Conservation (phyloP, 768 basidiomycete genomes). For the Psilocybe subaeruginosa region DNA sequence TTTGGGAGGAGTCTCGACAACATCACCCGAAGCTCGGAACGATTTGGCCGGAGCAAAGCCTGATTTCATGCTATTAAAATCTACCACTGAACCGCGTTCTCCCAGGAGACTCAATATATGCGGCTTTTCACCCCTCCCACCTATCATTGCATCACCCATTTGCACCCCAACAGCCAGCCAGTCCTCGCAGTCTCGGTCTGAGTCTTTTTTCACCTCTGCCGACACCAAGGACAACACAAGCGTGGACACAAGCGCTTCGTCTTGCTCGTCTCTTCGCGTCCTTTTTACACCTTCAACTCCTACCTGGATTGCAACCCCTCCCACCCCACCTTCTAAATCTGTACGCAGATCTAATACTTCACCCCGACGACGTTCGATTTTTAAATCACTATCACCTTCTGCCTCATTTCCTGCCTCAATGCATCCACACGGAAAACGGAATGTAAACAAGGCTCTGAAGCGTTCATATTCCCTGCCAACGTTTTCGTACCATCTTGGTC, state of each 20-base stretch:
- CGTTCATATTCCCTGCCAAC: conserved; percentile 47
- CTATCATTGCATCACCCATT: conserved; percentile 63
- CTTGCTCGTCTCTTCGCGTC: conserved; percentile 18
- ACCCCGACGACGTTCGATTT: conserved; percentile 32
- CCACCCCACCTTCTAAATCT: conserved; percentile 53
- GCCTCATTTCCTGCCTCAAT: conserved; percentile 50
- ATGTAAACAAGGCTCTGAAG: conserved; percentile 29
- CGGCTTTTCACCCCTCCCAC: conserved; percentile 53
- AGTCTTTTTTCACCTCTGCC: conserved; percentile 17
- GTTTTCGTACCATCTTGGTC: conserved; percentile 27
- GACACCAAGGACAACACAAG: conserved; percentile 14
- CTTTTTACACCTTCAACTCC: conserved; percentile 37
- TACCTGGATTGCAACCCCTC: conserved; percentile 62
- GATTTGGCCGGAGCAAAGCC: conserved; percentile 10
- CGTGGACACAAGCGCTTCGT: conserved; percentile 16
- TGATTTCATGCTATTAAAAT: conserved; percentile 11
- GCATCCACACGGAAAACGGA: conserved; percentile 29
- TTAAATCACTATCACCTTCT: conserved; percentile 40
- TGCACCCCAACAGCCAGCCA: conserved; percentile 48
- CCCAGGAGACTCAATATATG: conserved; percentile 32
- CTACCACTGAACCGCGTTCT: conserved; percentile 17
- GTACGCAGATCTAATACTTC: conserved; percentile 39
- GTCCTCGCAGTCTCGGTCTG: conserved; percentile 25
- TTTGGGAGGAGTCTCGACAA: conserved; percentile 5
- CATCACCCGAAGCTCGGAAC: conserved; percentile 13